These are phyloP conservation scores for Blastobotrys apis DNA, from an alignment of 1,139 yeast species.

Conservation along the genomic window DNA sequence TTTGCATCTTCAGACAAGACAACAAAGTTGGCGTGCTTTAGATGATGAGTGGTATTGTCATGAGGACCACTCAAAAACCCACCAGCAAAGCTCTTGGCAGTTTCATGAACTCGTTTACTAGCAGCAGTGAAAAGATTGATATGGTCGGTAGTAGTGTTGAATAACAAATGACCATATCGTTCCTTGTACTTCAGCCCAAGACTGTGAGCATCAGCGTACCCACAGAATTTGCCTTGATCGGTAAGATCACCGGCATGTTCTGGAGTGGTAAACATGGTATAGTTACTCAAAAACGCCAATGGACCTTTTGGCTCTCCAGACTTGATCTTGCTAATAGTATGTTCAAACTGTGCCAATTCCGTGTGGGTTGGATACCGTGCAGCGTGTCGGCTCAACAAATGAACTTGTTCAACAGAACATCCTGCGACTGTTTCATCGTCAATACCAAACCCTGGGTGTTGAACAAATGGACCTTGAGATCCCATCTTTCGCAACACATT, in stretches of 20 bases:
- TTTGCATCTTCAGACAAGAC: slow-evolving; percentile 7
- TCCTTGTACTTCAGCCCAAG: slow-evolving; percentile 14
- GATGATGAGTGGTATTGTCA: background rate
- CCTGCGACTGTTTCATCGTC: slow-evolving; percentile 2
- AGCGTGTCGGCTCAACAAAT: slow-evolving; percentile 20
- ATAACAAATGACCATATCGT: slow-evolving; percentile 10
- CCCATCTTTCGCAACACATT: slow-evolving; percentile 8
- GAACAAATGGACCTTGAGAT: slow-evolving; percentile 26
- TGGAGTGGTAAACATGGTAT: slow-evolving; percentile 12
- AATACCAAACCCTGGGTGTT: slow-evolving; percentile 42
- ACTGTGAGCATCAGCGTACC: slow-evolving; percentile 14
- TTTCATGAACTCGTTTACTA: slow-evolving; percentile 17
- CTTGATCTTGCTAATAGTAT: slow-evolving; percentile 11
- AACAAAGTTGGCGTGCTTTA: slow-evolving; percentile 5
- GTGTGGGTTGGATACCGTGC: slow-evolving; percentile 21
- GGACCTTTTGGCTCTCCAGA: slow-evolving; percentile 11
- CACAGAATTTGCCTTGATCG: slow-evolving; percentile 20
- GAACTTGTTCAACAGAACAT: slow-evolving; percentile 21
- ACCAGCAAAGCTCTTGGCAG: slow-evolving; percentile 18
- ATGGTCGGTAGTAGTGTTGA: background rate
- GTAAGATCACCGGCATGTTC: slow-evolving; percentile 18
- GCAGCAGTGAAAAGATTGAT: slow-evolving; percentile 19
- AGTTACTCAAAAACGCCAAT: slow-evolving; percentile 16
- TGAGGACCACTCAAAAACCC: slow-evolving; percentile 14
- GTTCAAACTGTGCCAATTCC: slow-evolving; percentile 2